Evolutionary conservation across 2,329 filamentous ascomycete species (phyloP), one percentile per base, ranked within the genome.

Genomic region (Pseudocercospora musae): DNA sequence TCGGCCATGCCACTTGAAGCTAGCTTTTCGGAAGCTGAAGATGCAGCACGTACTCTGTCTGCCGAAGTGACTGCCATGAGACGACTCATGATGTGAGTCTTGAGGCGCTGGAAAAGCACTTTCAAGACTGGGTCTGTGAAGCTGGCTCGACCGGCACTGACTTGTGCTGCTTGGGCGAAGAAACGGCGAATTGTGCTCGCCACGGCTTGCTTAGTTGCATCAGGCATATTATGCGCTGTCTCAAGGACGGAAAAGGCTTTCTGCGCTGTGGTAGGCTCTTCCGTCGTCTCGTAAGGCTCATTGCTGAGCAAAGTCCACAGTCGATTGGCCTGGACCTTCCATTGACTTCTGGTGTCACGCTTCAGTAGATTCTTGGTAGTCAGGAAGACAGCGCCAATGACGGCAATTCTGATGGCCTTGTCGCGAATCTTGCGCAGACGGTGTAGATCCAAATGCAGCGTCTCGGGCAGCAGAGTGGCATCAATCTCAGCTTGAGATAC

Each of bases 351-450:
- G 3, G 92, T 89, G 71, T 94, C 90, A 15, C 91, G 86, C 77
- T 92, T 93, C 31, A 95, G 83, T 7, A 94, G 80, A 69, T 92
- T 94, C 79, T 95, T 95, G 75, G 88, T 89, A 57, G 92, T 91
- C 13, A 94, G 78, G 27, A 93, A 79, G 53, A 94, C 88, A 0
- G 90, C 88, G 1, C 89, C 89, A 3, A 89, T 85, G 0, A 89
- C 89, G 21, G 90, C 85, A 69, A 94, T 88, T 49, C 86, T 84
- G 50, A 88, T 77, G 0, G 86, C 81, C 62, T 86, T 80, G 25
- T 78, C 74, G 8, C 86, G 84, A 53, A 86, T 82, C 21, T 81
- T 80, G 2, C 78, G 75, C 46, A 91, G 84, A 15, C 90, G 88
- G 58, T 82, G 83, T 44, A 80, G 74, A 69, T 95, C 91, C 1